Base-by-base conservation (phyloP, 2,329 filamentous ascomycete species). In the Colletotrichum tamarilloi region DNA sequence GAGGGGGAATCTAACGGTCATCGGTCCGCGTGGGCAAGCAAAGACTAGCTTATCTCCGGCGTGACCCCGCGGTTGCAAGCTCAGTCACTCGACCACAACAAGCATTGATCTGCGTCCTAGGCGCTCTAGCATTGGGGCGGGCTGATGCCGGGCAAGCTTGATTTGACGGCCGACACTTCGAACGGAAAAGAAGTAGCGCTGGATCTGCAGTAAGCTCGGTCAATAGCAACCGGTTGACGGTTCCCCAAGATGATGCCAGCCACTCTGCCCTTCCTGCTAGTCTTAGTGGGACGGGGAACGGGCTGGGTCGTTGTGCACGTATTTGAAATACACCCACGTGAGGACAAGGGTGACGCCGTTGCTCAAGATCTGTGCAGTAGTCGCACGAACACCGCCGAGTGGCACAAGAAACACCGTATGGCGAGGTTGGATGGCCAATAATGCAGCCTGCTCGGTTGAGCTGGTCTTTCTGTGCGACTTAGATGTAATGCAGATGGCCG, bases 281-380 rank as follows among this genome's bases (percentile, higher is more conserved):
- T 42, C 65, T 38, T 62, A 22, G 32, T 26, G 30, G 42, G 42
- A 49, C 14, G n/a, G 14, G n/a, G 22, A 64, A 64, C 62, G 6
- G 49, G 19, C 28, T 38, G 28, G 7, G 30, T n/a, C 7, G n/a
- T 55, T 16, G n/a, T 26, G 30, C n/a, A 55, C 28, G 16, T 16
- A n/a, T 19, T 16, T 64, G 9, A 22, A n/a, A 58, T 12, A 32
- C 9, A 22, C 30, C 62, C 49, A 55, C 49, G 62, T 64, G 62
- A 64, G 62, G 49, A 64, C 62, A 55, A 64, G 46, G 30, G 62
- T 64, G 49, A 55, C 62, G 49, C 62, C 62, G 62, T 64, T 38
- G 62, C 53, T 64, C 46, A 49, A 64, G 49, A 64, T 64, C 62
- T 64, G 49, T 64, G 62, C 35, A 28, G 22, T 28, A 11, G 62